Base-by-base conservation (phyloP, 2,329 filamentous ascomycete genomes). In the Davidsoniella eucalypti region DNA sequence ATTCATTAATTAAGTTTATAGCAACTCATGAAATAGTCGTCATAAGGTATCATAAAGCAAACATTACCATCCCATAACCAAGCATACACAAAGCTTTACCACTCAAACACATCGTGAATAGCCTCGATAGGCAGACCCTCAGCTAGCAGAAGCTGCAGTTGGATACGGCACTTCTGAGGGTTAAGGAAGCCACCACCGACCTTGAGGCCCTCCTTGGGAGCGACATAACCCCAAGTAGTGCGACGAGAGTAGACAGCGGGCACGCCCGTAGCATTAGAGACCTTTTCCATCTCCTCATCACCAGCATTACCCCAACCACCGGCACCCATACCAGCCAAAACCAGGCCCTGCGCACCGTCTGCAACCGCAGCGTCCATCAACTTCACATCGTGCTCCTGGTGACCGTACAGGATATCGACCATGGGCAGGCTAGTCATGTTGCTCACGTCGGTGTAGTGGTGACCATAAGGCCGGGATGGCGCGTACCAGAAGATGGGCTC, bases 401-500 rank as follows among this genome's bases (percentile, higher is more conserved):
- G 68, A 0, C 69, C 67, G 58, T 73, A 76, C 4, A 78, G 58
- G 29, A 78, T 70, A 54, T 76, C 73, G 25, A 79, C 72, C 51
- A 70, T 64, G 0, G 75, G 73, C 23, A 79, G 64, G 2, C 55
- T 56, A 14, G 47, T 43, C 37, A 53, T 53, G 4, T 23, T 55
- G 29, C 57, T 57, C 44, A 70, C 61, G 57, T 64, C 63, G 56
- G 68, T 73, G 54, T 67, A 61, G 44, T 62, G 58, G 58, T 69
- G 67, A 48, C 69, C 67, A 18, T 69, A 60, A 10, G 76, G 71
- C 42, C 65, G 62, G 2, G 67, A 64, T 0, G 76, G 66, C 8
- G 67, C 66, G 56, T 69, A 80, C 65, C 73, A 81, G 65, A 79
- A 81, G 56, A 73, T 69, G 0, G 77, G 75, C 37, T 70, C 65